phyloP scores from a whole-genome alignment of 176 grass and related monocot genomes.

The Carex pumila region DNA sequence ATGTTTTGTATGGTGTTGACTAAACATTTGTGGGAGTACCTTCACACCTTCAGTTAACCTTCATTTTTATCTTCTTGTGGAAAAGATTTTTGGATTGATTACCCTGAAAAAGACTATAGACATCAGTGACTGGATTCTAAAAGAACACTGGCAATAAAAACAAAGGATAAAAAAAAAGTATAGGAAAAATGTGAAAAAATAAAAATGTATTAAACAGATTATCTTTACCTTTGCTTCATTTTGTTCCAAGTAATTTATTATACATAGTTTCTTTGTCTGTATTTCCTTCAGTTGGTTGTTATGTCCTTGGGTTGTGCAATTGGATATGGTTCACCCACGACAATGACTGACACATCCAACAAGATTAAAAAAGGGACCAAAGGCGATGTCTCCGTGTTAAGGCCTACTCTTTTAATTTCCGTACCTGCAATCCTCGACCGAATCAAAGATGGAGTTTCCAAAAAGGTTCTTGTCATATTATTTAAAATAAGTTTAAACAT shows the following conservation, averaged over 20 bases:
- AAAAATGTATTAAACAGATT: background rate
- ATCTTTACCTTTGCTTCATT: background rate
- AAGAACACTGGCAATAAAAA: background rate
- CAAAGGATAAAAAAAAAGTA: background rate
- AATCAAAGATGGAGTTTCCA: conserved; percentile 72
- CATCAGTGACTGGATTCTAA: background rate
- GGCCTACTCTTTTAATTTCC: conserved; percentile 69
- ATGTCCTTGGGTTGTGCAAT: conserved; percentile 63
- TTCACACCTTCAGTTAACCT: background rate
- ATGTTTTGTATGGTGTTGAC: background rate
- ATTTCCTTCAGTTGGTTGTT: conserved; percentile 57
- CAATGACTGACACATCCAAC: conserved; percentile 86
- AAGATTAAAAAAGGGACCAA: conserved; percentile 92
- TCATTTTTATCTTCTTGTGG: background rate
- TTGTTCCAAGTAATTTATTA: background rate
- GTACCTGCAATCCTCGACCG: conserved; percentile 89
- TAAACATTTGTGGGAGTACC: background rate
- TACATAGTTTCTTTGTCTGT: conserved; percentile 23
- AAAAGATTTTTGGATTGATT: background rate
- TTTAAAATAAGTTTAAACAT: background rate
- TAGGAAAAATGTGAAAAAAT: background rate
- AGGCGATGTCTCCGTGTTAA: conserved; percentile 75
- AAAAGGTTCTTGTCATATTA: conserved; percentile 51
- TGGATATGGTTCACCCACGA: conserved; percentile 69
- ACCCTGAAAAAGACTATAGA: background rate